A percentile compares a stretch with the other conserved stretches of the same genome.
Conservation (phyloP, 305 asterid species). For the Rubia balearica region DNA sequence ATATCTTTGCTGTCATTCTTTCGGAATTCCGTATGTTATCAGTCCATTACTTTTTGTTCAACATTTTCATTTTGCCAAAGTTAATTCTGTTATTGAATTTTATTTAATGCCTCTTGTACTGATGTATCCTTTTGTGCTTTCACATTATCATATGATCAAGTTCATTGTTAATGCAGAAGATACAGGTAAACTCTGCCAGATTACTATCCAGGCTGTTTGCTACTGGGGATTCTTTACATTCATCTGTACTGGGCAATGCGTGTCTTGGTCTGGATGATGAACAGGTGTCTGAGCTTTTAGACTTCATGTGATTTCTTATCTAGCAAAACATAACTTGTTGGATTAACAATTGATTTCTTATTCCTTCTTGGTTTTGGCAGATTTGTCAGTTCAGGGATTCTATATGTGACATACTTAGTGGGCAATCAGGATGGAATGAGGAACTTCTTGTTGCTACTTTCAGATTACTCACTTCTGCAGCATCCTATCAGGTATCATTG, state of each 20-base stretch:
- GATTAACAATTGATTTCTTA: slow-evolving; percentile 6
- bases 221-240: slow-evolving; percentile 43
- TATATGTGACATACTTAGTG: slow-evolving; percentile 46
- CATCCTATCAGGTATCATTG: slow-evolving; percentile 59
- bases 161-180: slow-evolving; percentile 43
- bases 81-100: neutral
- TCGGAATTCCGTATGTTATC: slow-evolving; percentile 52
- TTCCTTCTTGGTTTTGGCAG: slow-evolving; percentile 35
- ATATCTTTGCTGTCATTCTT: slow-evolving; percentile 71
- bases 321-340: slow-evolving; percentile 10
- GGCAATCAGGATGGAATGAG: slow-evolving; percentile 52
- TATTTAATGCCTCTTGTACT: neutral
- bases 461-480: slow-evolving; percentile 68
- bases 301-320: slow-evolving; percentile 16
- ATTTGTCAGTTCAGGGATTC: slow-evolving; percentile 53
- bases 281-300: slow-evolving; percentile 46
- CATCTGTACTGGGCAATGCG: slow-evolving; percentile 42
- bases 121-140: neutral
- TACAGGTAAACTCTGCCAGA: slow-evolving; percentile 69
- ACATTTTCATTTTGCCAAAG: slow-evolving; percentile 1
- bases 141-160: neutral
- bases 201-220: slow-evolving; percentile 61
- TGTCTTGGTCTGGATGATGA: slow-evolving; percentile 79
- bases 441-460: slow-evolving; percentile 56
- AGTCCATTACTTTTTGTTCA: slow-evolving; percentile 13